Evolutionary conservation across 2,329 filamentous ascomycete species (phyloP), one percentile per base, ranked within the genome.

Genomic region (Hortaea sp.): DNA sequence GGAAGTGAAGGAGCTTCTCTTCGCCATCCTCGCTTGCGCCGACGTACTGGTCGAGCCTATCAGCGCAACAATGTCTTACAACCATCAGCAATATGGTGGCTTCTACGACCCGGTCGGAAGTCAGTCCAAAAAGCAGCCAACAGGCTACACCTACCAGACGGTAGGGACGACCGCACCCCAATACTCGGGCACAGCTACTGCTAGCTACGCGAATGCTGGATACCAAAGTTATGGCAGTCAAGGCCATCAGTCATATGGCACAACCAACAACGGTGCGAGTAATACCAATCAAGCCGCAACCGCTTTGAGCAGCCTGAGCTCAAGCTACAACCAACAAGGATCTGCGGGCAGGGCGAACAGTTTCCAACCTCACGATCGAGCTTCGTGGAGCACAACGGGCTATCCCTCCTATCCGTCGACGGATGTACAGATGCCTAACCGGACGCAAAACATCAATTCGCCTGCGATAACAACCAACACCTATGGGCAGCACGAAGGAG

Each of bases 71-170:
- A 35, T 35, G 32, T 54, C 52, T 1, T 63, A 61, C 53, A 58
- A 58, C 45, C 20, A 10, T 10, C 34, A 39, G 12, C 43, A 54
- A 30, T 53, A 54, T 35, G 47, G 49, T 47, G 58, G 49, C 49
- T 61, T 58, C 52, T 63, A 64, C 49, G 59, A 61, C 40, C 56
- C 61, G 4, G 57, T 56, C 5, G 59, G 59, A 7, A 63, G 60
- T 40, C 59, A 61, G 47, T 47, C 57, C 9, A 58, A 51, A 20
- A 35, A 35, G 32, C 55, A 57, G 34, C 51, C 51, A 6, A 48
- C 48, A 4, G 51, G 50, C 9, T 52, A 57, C 13, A 44, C 47
- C 12, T 54, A 59, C 43, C 53, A 51, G 31, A 46, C 48, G n/a
- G 39, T 53, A 27, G 41, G 47, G 20, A 48, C 42, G 13, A 43